Percentiles rank a stretch among this genome's conserved stretches.
Conservation (phyloP, 2,329 filamentous ascomycete species). For the Calonectria leucothoes region DNA sequence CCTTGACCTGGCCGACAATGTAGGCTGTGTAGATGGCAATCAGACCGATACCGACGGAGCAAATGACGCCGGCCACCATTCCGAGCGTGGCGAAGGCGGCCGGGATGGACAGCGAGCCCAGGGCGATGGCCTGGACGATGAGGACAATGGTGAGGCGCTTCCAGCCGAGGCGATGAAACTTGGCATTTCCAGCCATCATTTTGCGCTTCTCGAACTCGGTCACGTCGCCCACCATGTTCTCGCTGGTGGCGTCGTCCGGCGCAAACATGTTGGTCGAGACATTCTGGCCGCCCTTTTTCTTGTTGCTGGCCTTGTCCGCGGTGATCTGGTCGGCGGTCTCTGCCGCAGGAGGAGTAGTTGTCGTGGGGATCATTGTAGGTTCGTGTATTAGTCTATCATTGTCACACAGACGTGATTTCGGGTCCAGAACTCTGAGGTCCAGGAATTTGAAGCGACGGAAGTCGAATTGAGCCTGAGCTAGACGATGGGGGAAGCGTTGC, state of each 20-base stretch:
- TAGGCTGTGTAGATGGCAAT: constrained; percentile 53
- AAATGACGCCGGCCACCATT: constrained; percentile 48
- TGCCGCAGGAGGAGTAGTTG: constrained; percentile 21
- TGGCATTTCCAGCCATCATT: constrained; percentile 28
- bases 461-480: not conserved
- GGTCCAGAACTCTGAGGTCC: constrained; percentile 14
- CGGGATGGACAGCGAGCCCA: constrained; percentile 34
- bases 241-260: constrained; percentile 20
- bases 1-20: constrained; percentile 53
- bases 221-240: constrained; percentile 28
- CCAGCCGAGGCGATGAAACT: constrained; percentile 34
- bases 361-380: constrained; percentile 24
- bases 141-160: constrained; percentile 32
- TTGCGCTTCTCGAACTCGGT: constrained; percentile 33
- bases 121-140: constrained; percentile 33
- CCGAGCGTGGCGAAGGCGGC: constrained; percentile 33
- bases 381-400: constrained; percentile 23
- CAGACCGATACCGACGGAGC: constrained; percentile 47
- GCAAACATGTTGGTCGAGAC: not conserved
- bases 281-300: not conserved
- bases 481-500: not conserved
- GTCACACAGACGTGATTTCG: constrained; percentile 22
- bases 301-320: constrained; percentile 10
- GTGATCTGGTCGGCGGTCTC: constrained; percentile 9
- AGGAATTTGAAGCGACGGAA: not conserved